Evolutionary conservation across 805 yeast genomes (phyloP), one percentile per base, ranked within the genome.

Genomic region (Limtongia smithiae): DNA sequence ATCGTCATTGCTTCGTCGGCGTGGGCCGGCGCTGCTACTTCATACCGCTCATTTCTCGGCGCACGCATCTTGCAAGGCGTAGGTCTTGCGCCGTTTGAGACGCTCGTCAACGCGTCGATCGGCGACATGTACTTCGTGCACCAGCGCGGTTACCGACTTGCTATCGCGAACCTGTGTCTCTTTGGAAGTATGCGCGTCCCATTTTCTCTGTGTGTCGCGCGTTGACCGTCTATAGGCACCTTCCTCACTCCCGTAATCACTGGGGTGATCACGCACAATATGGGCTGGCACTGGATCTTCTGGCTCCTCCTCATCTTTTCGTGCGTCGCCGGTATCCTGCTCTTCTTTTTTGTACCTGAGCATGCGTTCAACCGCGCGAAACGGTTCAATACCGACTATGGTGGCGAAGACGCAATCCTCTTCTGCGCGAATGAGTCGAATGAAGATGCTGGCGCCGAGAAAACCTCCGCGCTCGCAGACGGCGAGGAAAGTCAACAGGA

Each of bases 81-180:
- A 41, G 80, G 83, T 62, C 85, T 81, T 14, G 91, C 91, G 17
- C 81, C 84, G n/a, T 76, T 83, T 33, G 95, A 85, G 64, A 79
- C 86, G 3, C 81, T 88, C 63, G 52, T 89, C 74, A 70, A 75
- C 78, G 60, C 82, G 80, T 39, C 73, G 76, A 59, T 77, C 22
- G 71, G 88, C 2, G 95, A 87, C 63, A 76, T 85, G 63, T 86
- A 79, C 63, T 86, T 75, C 67, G 83, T 80, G 56, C 95, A 86
- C 65, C 89, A 85, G 62, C 71, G 85, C 21, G 88, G 90, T 44
- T 71, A 81, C 25, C 80, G 79, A 11, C 73, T 87, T 65, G 85
- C 93, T 0, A 71, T 81, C 14, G 87, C 85, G 67, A 85, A 84
- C 54, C 62, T 85, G 68, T 81, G 86, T 22, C 81, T 88, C 11